Base-by-base conservation (phyloP, 2,329 filamentous ascomycete species). In the Fusarium sp. region DNA sequence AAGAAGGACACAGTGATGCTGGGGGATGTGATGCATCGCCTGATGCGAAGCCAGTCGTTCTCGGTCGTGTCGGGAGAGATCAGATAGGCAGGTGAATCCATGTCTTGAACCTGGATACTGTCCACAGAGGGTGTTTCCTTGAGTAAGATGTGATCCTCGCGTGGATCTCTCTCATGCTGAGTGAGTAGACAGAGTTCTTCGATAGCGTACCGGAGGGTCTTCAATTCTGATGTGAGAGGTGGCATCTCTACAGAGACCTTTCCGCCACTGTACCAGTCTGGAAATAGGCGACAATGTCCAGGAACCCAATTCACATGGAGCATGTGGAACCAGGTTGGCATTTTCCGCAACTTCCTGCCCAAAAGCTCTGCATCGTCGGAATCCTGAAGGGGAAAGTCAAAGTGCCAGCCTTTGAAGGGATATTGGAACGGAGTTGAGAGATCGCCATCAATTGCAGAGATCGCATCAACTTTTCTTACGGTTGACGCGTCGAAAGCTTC, bases 11-110 rank as follows among this genome's bases (percentile, higher is more conserved):
- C 52, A 2, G 24, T 45, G 3, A 69, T 54, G 1, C 42, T 23
- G 7, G 58, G 54, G 3, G 67, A 59, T 2, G 62, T 60, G 19
- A 76, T 71, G 7, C 52, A 63, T 3, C 56, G 46, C 14, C 74
- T 71, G 15, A 76, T 67, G 6, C 26, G 26, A 23, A 58, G 62
- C 74, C 74, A 76, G 9, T 74, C 71, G 1, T 56, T 47, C 3
- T 74, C 59, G 2, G 51, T 67, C 4, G 70, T 62, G 2, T 50
- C 12, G 1, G 63, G 62, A 1, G 39, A 50, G 7, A 76, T 43
- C 7, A 76, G 30, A 14, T 68, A 72, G 7, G 51, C 61, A 6
- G 61, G 58, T 1, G 28, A 60, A 7, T 69, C 62, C 17, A 51
- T 48, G 24, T 55, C 23, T 23, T 44, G 40, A 4, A 32, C n/a